Percentiles rank a stretch among this genome's conserved stretches.
Conservation (phyloP, 768 basidiomycete species). For the Leccinellum rugosiceps region DNA sequence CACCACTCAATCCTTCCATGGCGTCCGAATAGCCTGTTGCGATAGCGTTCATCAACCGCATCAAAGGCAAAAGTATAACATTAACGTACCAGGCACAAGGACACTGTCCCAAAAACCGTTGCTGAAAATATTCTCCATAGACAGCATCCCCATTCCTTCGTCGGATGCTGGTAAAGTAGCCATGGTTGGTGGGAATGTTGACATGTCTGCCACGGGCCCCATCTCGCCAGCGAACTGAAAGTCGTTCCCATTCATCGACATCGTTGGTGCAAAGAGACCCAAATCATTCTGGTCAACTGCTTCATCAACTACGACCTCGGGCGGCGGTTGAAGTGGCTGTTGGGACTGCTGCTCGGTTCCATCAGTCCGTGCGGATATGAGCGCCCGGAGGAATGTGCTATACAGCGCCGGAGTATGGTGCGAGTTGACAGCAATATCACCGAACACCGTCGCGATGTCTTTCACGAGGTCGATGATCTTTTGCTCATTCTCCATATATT, state of each 20-base stretch:
- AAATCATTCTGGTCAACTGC: constrained; percentile 26
- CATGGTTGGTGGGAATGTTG: constrained; percentile 89
- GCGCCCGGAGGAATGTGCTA: constrained; percentile 74
- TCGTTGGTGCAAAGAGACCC: constrained; percentile 23
- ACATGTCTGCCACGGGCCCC: constrained; percentile 79
- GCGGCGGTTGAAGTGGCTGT: constrained; percentile 15
- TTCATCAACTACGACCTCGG: constrained; percentile 21
- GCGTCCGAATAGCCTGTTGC: constrained; percentile 69
- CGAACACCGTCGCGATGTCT: constrained; percentile 79
- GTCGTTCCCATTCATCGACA: constrained; percentile 35
- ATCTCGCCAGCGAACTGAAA: constrained; percentile 80
- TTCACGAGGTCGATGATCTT: constrained; percentile 67
- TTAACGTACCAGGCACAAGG: constrained; percentile 71
- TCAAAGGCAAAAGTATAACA: not conserved
- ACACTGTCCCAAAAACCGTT: constrained; percentile 86
- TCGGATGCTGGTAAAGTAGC: constrained; percentile 45
- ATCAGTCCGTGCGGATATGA: constrained; percentile 54
- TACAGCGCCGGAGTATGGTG: constrained; percentile 91
- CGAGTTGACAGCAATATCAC: constrained; percentile 70
- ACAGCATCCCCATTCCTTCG: constrained; percentile 48
- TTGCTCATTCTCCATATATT: constrained; percentile 71
- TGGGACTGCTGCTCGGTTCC: constrained; percentile 25
- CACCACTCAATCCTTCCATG: constrained; percentile 80
- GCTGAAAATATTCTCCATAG: constrained; percentile 81
- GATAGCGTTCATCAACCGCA: constrained; percentile 3